A percentile compares a stretch with the other conserved stretches of the same genome.
Evolutionary conservation across 2,329 filamentous ascomycete genomes (phyloP).

Genomic region (Fusarium proliferatum): DNA sequence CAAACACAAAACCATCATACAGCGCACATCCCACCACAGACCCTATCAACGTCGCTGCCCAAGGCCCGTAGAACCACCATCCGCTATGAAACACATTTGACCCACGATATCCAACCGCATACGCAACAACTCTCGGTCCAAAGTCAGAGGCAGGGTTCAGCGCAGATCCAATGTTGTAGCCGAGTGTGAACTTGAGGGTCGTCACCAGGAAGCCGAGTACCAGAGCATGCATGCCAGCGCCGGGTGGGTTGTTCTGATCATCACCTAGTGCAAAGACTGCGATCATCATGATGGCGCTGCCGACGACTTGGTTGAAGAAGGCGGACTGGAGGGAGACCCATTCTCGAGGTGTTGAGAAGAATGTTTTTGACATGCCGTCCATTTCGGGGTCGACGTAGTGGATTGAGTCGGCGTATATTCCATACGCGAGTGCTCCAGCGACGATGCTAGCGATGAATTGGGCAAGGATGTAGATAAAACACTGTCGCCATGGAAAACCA

Average conservation of each 20-base stretch:
- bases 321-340: conserved; percentile 43
- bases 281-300: conserved; percentile 51
- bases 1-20: conserved; percentile 31
- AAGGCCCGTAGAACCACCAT: conserved; percentile 45
- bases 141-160: conserved; percentile 54
- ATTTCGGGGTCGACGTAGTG: conserved; percentile 47
- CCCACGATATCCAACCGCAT: conserved; percentile 46
- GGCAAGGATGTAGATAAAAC: conserved; percentile 20
- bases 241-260: conserved; percentile 52
- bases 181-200: conserved; percentile 51
- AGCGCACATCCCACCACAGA: conserved; percentile 14
- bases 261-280: conserved; percentile 52
- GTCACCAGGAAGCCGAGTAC: conserved; percentile 51
- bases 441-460: conserved; percentile 16
- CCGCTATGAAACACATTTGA: conserved; percentile 44
- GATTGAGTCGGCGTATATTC: conserved; percentile 23
- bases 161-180: conserved; percentile 52
- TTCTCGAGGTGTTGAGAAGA: conserved; percentile 48
- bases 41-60: conserved; percentile 23
- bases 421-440: conserved; percentile 17
- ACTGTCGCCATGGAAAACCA: conserved; percentile 51
- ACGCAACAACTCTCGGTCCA: conserved; percentile 49
- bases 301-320: conserved; percentile 51
- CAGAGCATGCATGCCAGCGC: conserved; percentile 52
- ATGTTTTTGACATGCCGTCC: conserved; percentile 45